Evolutionary conservation across 768 basidiomycete species (phyloP).

Genomic region (Termitomyces sp.): DNA sequence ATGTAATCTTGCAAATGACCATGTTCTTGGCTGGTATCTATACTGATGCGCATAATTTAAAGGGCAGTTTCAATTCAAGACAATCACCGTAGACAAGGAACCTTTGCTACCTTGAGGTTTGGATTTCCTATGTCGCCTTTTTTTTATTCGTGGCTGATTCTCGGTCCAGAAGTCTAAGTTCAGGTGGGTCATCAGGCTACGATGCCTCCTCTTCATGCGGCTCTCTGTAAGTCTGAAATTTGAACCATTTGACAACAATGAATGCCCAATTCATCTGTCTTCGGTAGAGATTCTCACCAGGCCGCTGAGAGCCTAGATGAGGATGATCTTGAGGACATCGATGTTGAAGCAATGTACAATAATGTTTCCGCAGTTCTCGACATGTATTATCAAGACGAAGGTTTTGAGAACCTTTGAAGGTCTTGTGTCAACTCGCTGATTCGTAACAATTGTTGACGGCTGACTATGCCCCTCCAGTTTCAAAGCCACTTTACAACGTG

Average conservation of each 20-base stretch:
- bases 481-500: too few species aligned
- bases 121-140: neutral
- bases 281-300: neutral
- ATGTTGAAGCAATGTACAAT: neutral
- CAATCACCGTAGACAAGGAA: neutral
- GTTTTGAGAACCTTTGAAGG: too few species aligned
- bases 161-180: neutral
- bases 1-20: neutral
- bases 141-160: neutral
- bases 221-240: neutral
- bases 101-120: neutral
- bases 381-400: too few species aligned
- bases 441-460: too few species aligned
- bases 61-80: neutral
- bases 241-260: neutral
- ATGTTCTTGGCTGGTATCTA: neutral
- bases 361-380: too few species aligned
- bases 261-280: neutral
- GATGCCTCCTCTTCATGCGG: neutral
- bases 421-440: too few species aligned
- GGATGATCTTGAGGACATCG: neutral
- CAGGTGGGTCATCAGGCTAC: neutral
- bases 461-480: too few species aligned
- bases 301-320: neutral
- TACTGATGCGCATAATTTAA: neutral